Base-by-base conservation (phyloP, 805 yeast species). In the Candida sanyiensis region DNA sequence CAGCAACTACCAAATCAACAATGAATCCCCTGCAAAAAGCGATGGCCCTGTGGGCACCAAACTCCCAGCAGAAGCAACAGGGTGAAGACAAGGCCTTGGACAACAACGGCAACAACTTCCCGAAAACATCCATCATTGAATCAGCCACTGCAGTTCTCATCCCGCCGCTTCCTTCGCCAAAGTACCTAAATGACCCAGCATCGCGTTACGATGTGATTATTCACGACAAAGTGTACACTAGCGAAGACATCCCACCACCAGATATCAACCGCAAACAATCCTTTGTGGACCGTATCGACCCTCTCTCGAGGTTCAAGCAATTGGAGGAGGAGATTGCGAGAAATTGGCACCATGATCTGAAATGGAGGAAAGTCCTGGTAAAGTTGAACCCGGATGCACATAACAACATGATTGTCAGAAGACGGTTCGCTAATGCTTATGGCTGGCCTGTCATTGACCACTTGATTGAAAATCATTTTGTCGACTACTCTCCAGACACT, bases 391-490 rank as follows among this genome's bases (percentile, higher is more conserved):
- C 88, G 0, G 89, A 82, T 59, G 87, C 89, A 0, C 90, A 82
- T 52, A 83, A 83, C 49, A 83, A 81, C 49, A 80, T 83, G 23
- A 65, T 81, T 27, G 89, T 83, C 0, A 60, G 93, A 46, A 65
- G 89, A 51, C 61, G 80, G 39, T 82, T 81, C 59, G 70, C 85
- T 1, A 84, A 84, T 62, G 93, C 90, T 0, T 83, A 77, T 59
- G 94, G 95, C 1, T 84, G 95, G 95, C 77, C 75, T 1, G 85
- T 83, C 0, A 64, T 83, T 33, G 88, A 83, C 43, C 93, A 82
- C 54, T 53, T 84, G 44, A 73, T 80, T 2, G 64, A 67, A 11
- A 67, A 71, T 35, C 93, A 84, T 62, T 84, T 84, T 57, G 53
- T n/a, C n/a, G n/a, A n/a, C n/a, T n/a, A n/a, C n/a, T n/a, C 8